phyloP scores from a whole-genome alignment of 306 rosid genomes.

The Acacia crassicarpa region DNA sequence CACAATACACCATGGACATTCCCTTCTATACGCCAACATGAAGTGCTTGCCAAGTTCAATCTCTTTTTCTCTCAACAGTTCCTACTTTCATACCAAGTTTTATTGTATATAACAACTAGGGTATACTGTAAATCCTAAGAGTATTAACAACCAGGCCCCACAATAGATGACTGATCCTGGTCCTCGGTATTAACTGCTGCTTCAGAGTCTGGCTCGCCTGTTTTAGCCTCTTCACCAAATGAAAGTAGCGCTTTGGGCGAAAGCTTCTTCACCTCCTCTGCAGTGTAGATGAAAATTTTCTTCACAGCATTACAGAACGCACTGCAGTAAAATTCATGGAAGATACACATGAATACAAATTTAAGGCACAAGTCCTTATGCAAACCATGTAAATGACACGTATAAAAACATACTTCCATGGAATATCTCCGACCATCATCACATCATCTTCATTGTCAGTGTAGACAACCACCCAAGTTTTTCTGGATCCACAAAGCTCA shows the following conservation, averaged over 20 bases:
- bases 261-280: conserved; percentile 87
- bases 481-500: conserved; percentile 71
- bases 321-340: conserved; percentile 51
- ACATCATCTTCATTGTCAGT: conserved; percentile 93
- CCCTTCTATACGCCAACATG: not conserved
- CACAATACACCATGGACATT: not conserved
- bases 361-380: too few relatives aligned
- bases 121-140: conserved; percentile 13
- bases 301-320: conserved; percentile 92
- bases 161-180: conserved; percentile 75
- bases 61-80: conserved; percentile 26
- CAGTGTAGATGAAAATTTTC: conserved; percentile 90
- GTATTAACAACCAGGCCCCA: conserved; percentile 65
- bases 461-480: conserved; percentile 93
- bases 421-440: conserved; percentile 99
- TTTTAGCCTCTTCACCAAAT: conserved; percentile 52
- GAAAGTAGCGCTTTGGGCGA: conserved; percentile 78
- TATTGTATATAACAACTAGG: conserved; percentile 32
- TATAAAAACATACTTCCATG: conserved; percentile 83
- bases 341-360: conserved; percentile 1
- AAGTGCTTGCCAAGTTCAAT: conserved; percentile 20
- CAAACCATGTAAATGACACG: conserved; percentile 1
- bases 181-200: conserved; percentile 70
- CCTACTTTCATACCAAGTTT: conserved; percentile 40
- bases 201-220: conserved; percentile 63